Percentiles rank a stretch among this genome's conserved stretches.
Conservation (phyloP, 2,329 filamentous ascomycete species). For the Fonsecaea nubica region DNA sequence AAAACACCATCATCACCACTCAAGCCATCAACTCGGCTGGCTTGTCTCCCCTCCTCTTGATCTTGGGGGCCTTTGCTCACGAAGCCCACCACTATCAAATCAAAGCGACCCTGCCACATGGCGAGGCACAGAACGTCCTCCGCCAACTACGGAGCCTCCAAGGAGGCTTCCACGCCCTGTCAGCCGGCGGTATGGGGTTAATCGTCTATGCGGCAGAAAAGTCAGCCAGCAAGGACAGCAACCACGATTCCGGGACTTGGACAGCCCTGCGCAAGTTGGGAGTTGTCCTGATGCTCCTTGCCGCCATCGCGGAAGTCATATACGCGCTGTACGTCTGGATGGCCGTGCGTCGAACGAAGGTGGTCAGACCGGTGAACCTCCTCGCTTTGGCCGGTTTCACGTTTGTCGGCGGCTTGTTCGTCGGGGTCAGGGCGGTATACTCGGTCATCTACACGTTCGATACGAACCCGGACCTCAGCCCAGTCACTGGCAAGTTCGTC, state of each 20-base stretch:
- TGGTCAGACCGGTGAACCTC: background rate
- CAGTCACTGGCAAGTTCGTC: background rate
- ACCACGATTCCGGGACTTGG: background rate
- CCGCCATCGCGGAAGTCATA: background rate
- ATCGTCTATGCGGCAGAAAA: background rate
- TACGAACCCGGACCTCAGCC: background rate
- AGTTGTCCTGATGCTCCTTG: background rate
- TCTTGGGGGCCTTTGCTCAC: background rate
- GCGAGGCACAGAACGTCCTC: background rate
- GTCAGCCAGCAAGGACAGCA: background rate
- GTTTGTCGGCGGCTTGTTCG: background rate
- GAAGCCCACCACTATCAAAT: background rate
- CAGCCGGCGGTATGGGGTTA: background rate
- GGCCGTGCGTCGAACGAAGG: background rate
- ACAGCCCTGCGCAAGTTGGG: background rate
- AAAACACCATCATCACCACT: background rate
- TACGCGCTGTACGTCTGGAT: background rate
- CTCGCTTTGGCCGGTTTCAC: background rate
- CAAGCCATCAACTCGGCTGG: background rate
- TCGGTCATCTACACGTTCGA: background rate
- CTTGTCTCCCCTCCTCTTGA: background rate
- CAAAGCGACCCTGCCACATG: background rate
- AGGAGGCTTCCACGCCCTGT: background rate
- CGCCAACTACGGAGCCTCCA: background rate
- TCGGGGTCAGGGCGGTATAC: background rate